Evolutionary conservation across 2,329 filamentous ascomycete species (phyloP).

Genomic region (Trichoderma sp.): DNA sequence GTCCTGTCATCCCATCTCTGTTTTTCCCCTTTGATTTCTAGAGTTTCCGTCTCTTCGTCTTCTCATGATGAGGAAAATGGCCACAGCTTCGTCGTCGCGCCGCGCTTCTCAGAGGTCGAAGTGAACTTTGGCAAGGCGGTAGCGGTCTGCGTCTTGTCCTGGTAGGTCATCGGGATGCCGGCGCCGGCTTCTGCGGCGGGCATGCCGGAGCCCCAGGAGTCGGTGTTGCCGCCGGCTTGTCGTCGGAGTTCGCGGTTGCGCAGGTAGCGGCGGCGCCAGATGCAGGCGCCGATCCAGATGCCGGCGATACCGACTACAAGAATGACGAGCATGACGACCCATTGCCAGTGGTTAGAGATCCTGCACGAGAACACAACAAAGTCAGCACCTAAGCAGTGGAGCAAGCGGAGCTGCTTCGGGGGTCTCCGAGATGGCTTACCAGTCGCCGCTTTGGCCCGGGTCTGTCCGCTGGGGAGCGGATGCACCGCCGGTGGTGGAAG

Average conservation of each 20-base stretch:
- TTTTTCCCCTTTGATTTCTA: not conserved
- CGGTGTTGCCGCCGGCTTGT: slow-evolving; percentile 40
- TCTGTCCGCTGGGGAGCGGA: slow-evolving; percentile 27
- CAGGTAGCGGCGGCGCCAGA: slow-evolving; percentile 74
- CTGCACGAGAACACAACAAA: slow-evolving; percentile 43
- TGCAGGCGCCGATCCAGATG: slow-evolving; percentile 68
- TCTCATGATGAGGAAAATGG: slow-evolving; percentile 20
- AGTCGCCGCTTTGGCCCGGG: slow-evolving; percentile 45
- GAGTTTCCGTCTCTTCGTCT: not conserved
- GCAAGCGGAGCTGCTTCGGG: not conserved
- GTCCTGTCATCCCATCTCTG: not conserved
- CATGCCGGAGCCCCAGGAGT: slow-evolving; percentile 42
- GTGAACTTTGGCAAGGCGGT: slow-evolving; percentile 21
- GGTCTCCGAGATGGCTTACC: slow-evolving; percentile 44
- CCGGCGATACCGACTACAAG: slow-evolving; percentile 68
- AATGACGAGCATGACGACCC: slow-evolving; percentile 80
- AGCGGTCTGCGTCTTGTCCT: slow-evolving; percentile 24
- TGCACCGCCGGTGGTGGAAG: slow-evolving; percentile 25
- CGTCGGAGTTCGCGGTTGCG: slow-evolving; percentile 65
- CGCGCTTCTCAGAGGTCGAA: slow-evolving; percentile 25
- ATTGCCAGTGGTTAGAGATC: slow-evolving; percentile 72
- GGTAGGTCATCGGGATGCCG: slow-evolving; percentile 32
- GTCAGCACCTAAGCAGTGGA: not conserved
- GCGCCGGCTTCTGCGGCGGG: slow-evolving; percentile 33
- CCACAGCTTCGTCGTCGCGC: slow-evolving; percentile 17